phyloP scores from a whole-genome alignment of 495 filamentous ascomycete species.

The Poronia punctata region DNA sequence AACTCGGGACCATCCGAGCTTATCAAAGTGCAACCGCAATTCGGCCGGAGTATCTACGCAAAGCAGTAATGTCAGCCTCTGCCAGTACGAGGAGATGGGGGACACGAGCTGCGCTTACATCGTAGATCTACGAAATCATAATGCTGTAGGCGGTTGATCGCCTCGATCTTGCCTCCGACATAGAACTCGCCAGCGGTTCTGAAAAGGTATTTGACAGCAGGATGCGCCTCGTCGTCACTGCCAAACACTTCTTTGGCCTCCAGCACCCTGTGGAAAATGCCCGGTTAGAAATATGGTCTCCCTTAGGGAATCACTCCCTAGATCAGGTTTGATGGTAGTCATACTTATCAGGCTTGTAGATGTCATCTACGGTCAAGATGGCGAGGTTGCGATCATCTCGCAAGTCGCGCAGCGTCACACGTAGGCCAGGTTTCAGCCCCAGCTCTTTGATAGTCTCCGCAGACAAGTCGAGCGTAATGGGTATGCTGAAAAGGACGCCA shows the following conservation, averaged over 20 bases:
- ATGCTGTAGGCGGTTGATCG: conserved; percentile 89
- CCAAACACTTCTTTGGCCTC: conserved; percentile 94
- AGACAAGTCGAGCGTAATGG: conserved; percentile 84
- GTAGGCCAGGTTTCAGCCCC: conserved; percentile 67
- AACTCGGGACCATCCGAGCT: conserved; percentile 93
- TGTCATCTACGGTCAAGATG: conserved; percentile 91
- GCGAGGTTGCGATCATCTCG: conserved; percentile 93
- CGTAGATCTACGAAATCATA: conserved; percentile 97
- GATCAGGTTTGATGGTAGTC: conserved; percentile 20
- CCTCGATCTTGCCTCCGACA: conserved; percentile 90
- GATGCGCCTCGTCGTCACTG: conserved; percentile 83
- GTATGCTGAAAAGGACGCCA: conserved; percentile 93
- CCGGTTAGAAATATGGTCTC: conserved; percentile 27
- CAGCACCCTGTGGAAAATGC: conserved; percentile 58
- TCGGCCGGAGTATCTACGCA: conserved; percentile 81
- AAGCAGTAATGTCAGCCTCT: conserved; percentile 8
- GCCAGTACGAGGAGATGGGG: neutral
- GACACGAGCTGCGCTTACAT: conserved; percentile 52
- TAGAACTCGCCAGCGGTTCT: conserved; percentile 77
- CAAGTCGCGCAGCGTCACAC: conserved; percentile 87
- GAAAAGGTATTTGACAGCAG: conserved; percentile 83
- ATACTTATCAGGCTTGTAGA: conserved; percentile 95
- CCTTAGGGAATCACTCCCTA: conserved; percentile 7
- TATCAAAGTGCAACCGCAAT: conserved; percentile 93
- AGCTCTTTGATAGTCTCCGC: conserved; percentile 63